Evolutionary conservation across 2,329 filamentous ascomycete species (phyloP).

Genomic region (Pseudogymnoascus verrucosus): DNA sequence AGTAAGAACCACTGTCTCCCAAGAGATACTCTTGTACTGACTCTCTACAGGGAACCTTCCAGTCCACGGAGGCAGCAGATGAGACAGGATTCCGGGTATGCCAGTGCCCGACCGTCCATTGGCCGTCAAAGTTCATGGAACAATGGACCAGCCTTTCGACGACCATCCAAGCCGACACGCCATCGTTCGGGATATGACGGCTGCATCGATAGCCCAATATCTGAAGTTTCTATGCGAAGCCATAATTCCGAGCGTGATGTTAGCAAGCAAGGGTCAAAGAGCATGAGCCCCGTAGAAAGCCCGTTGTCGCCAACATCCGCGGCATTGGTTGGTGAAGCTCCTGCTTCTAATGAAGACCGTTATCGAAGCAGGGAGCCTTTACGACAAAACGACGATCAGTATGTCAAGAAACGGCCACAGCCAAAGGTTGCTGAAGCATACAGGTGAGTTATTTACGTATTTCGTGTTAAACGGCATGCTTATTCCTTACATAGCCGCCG

Average conservation of each 20-base stretch:
- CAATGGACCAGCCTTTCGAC: neutral
- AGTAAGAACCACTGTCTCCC: neutral
- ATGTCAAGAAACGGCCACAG: slow-evolving; percentile 27
- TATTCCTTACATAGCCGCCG: slow-evolving; percentile 26
- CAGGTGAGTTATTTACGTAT: slow-evolving; percentile 24
- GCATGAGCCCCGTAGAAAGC: slow-evolving; percentile 1
- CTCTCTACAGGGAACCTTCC: neutral
- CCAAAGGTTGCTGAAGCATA: slow-evolving; percentile 35
- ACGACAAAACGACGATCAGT: slow-evolving; percentile 27
- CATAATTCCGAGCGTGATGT: neutral
- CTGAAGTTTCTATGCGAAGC: slow-evolving; percentile 1
- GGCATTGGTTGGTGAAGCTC: slow-evolving; percentile 23
- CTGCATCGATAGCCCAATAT: neutral
- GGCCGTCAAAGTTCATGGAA: slow-evolving; percentile 15
- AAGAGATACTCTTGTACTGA: neutral
- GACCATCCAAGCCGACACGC: neutral
- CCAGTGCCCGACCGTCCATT: slow-evolving; percentile 22
- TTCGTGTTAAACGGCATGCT: neutral
- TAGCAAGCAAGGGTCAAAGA: neutral
- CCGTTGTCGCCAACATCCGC: slow-evolving; percentile 23
- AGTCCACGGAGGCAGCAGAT: slow-evolving; percentile 9
- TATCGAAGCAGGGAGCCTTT: slow-evolving; percentile 19
- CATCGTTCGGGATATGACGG: neutral
- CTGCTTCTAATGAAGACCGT: slow-evolving; percentile 6
- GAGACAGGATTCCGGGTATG: slow-evolving; percentile 26